These are phyloP conservation scores for Diaporthe destruens DNA, from an alignment of 2,329 filamentous ascomycete genomes.

Conservation along the genomic window DNA sequence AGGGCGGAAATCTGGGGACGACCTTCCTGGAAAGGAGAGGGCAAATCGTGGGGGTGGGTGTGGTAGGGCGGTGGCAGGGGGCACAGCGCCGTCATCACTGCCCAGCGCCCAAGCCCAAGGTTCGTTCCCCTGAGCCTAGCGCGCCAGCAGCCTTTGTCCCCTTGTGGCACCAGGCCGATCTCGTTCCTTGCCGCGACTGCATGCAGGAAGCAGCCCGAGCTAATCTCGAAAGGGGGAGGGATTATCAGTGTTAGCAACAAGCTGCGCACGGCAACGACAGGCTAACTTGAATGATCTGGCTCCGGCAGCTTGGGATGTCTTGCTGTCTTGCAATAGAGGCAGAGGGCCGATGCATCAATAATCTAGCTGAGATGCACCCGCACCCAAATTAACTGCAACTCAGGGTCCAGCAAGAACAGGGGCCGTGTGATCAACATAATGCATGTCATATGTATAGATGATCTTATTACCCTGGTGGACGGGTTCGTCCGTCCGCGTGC, in stretches of 20 bases:
- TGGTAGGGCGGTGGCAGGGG: constrained; percentile 12
- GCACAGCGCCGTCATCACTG: constrained; percentile 4
- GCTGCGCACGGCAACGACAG: neutral
- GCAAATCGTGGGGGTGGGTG: constrained; percentile 25
- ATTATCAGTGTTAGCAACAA: constrained; percentile 37
- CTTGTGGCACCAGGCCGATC: constrained; percentile 23
- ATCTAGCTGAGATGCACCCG: neutral
- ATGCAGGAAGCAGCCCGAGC: constrained; percentile 23
- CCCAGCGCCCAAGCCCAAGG: constrained; percentile 6
- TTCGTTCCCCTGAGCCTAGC: constrained; percentile 42
- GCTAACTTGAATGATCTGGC: constrained; percentile 16
- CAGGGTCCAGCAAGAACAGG: neutral
- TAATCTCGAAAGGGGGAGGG: constrained; percentile 26
- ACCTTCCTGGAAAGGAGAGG: constrained; percentile 35
- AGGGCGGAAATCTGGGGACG: constrained; percentile 24
- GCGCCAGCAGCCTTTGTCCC: constrained; percentile 26
- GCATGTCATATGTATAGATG: neutral
- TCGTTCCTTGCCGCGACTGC: constrained; percentile 35
- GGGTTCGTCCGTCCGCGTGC: constrained; percentile 14
- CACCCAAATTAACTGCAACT: neutral
- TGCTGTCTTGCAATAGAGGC: neutral
- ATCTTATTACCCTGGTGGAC: neutral
- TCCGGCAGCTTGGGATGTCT: constrained; percentile 5
- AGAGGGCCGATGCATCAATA: constrained; percentile 20
- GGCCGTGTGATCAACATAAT: neutral